Base-by-base conservation (phyloP, 2,329 filamentous ascomycete species). In the Trichoderma sp. region DNA sequence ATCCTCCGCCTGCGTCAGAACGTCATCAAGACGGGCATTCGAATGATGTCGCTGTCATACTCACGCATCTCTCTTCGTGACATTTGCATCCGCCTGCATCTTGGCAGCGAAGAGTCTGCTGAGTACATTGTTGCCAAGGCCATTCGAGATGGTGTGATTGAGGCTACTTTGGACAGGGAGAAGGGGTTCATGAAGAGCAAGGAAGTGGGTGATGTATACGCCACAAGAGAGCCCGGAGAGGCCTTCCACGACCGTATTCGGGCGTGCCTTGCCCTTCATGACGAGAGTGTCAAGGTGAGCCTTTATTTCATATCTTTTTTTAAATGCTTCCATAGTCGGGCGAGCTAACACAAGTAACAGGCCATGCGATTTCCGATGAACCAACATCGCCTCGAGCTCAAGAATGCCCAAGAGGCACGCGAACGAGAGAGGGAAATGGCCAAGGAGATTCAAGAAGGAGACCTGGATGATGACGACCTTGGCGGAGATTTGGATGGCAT, bases 301-400 rank as follows among this genome's bases (percentile, higher is more conserved):
- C 73, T 63, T 28, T 60, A 34, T 43, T 18, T 43, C n/a, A 6
- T 30, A 18, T 11, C 26, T 43, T 14, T 47, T 26, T 60, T 18
- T 18, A 36, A 36, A 4, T 61, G 6, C 6, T 14, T 51, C 11
- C 3, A 18, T 6, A 28, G 18, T 28, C 32, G 57, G 1, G 15
- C 2, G 26, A 53, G 7, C 24, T 67, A 24, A 64, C 34, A 32
- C 18, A 3, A 47, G n/a, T 26, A 60, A 32, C 66, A 95, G 93
- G 95, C 96, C 30, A 99, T 99, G 96, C 91, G 96, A 70, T 99
- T 98, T 84, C 96, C 96, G 3, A 98, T 98, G 95, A 98, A 99
- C 85, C 96, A 98, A 83, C 96, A 99, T 83, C 90, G 96, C 21
- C 87, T 98, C 71, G 96, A 99, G 83, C 88, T 99, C 71, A 98